Evolutionary conservation across 139 green algal genomes (phyloP), one percentile per base, ranked within the genome.

Genomic region (Chlorella sp.): DNA sequence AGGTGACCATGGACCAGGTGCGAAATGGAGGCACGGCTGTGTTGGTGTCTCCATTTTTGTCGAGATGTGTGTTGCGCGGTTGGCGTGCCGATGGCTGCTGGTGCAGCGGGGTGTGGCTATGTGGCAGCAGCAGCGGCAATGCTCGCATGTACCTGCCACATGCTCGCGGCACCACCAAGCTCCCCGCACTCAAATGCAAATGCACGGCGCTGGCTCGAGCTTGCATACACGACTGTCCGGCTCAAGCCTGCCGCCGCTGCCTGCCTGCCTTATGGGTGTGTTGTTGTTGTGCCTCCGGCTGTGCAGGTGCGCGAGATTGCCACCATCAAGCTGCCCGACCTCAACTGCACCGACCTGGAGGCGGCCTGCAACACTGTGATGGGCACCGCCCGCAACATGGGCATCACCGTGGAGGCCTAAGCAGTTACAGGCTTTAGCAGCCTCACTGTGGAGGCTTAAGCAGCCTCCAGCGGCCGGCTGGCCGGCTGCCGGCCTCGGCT

Each of bases 361-460:
- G 93, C 94, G 2, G 98, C 95, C 23, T 94, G 98, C 83, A 88
- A 85, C 7, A 98, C 98, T 84, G 92, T 99, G 32, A 91, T 95
- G 80, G 98, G 98, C 55, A 99, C 98, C 4, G 97, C 97, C 44
- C 88, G 85, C 75, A 99, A 99, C 95, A 98, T 99, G 96, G 98
- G 98, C 70, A 94, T 99, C 62, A 94, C 88, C 25, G 73, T 92
- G 38, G 81, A 90, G 78, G 78, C 76, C 13, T 82, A 28, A 82
- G 55, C 23, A 2, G 1, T n/a, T n/a, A n/a, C n/a, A n/a, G n/a
- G n/a, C n/a, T n/a, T n/a, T n/a, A n/a, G n/a, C n/a, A n/a, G 98
- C 70, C 94, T 99, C 62, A 94, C 88, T 20, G 73, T 92, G 38
- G 81, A 90, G 78, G 78, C 76, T 26, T 82, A 28, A 82, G 55